Conservation (phyloP, 495 filamentous ascomycete genomes). For the Daldinia childiae region DNA sequence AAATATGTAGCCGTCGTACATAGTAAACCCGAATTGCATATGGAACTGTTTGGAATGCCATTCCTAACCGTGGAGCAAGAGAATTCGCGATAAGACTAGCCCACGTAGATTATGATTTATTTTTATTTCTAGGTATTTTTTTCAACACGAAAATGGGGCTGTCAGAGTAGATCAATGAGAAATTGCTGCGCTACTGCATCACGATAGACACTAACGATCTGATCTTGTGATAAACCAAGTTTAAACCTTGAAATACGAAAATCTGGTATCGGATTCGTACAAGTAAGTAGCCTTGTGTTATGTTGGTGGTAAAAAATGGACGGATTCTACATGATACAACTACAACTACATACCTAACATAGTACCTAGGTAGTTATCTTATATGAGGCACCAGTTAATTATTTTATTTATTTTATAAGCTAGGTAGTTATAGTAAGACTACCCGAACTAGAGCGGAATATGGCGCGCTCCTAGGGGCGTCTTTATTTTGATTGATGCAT, state of each 20-base stretch:
- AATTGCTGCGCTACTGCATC: slow-evolving; percentile 19
- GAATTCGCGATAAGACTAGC: slow-evolving; percentile 19
- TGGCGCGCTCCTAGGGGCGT: slow-evolving; percentile 11
- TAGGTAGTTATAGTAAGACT: slow-evolving; percentile 8
- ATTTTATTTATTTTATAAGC: slow-evolving; percentile 1
- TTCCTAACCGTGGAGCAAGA: slow-evolving; percentile 29
- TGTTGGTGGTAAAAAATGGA: neutral
- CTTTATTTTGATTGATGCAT: neutral
- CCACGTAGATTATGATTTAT: slow-evolving; percentile 18
- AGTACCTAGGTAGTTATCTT: too few species aligned
- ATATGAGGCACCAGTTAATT: neutral
- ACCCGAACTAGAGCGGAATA: slow-evolving; percentile 4
- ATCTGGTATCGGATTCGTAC: slow-evolving; percentile 2
- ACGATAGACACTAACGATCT: neutral
- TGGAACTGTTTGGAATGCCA: slow-evolving; percentile 25
- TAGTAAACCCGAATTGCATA: slow-evolving; percentile 34
- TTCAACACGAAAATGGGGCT: slow-evolving; percentile 27
- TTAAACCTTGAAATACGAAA: slow-evolving; percentile 4
- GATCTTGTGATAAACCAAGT: neutral
- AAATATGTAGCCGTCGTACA: slow-evolving; percentile 1
- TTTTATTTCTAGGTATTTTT: slow-evolving; percentile 6
- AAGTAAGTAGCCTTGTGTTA: neutral
- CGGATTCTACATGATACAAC: neutral
- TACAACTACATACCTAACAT: neutral
- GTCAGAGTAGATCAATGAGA: slow-evolving; percentile 13